Conservation (phyloP, 106 monocot species). For the Ottelia alismoides region DNA sequence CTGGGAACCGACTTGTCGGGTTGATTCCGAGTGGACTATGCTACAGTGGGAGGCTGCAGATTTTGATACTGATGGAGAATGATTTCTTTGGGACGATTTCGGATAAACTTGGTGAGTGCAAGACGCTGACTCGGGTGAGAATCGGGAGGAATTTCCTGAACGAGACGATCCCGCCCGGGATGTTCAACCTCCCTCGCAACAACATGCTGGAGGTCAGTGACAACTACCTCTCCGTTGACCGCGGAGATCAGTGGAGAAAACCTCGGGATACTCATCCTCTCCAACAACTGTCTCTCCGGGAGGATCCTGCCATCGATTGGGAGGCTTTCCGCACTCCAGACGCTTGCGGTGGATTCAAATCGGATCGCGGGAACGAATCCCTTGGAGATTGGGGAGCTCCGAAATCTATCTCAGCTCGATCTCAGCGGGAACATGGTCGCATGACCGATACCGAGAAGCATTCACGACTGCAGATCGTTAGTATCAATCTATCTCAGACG, state of each 20-base stretch:
- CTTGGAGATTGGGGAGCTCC: conserved; percentile 37
- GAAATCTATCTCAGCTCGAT: conserved; percentile 51
- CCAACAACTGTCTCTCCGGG: conserved; percentile 57
- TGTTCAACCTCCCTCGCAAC: conserved; percentile 43
- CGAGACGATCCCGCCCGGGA: conserved; percentile 53
- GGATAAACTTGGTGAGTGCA: conserved; percentile 46
- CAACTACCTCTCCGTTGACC: conserved; percentile 59
- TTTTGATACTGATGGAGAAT: conserved; percentile 60
- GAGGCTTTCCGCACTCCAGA: conserved; percentile 40
- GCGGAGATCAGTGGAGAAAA: conserved; percentile 22
- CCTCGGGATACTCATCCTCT: conserved; percentile 43
- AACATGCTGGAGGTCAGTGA: conserved; percentile 68
- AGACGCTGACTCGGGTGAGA: conserved; percentile 46
- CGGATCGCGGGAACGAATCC: conserved; percentile 45
- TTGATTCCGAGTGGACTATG: conserved; percentile 52
- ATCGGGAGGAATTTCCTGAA: conserved; percentile 55
- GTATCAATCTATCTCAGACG: conserved; percentile 48
- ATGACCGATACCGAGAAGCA: conserved; percentile 29
- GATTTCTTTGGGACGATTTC: conserved; percentile 64
- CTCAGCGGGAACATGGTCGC: conserved; percentile 53
- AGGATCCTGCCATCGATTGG: conserved; percentile 42
- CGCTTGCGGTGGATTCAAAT: conserved; percentile 44
- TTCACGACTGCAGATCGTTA: conserved; percentile 33
- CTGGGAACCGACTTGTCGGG: conserved; percentile 56
- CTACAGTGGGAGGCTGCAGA: conserved; percentile 30